Percentiles rank a stretch among this genome's conserved stretches.
These are phyloP conservation scores for Drechslerella dactyloides DNA, from an alignment of 2,329 filamentous ascomycete genomes.

Conservation along the genomic window DNA sequence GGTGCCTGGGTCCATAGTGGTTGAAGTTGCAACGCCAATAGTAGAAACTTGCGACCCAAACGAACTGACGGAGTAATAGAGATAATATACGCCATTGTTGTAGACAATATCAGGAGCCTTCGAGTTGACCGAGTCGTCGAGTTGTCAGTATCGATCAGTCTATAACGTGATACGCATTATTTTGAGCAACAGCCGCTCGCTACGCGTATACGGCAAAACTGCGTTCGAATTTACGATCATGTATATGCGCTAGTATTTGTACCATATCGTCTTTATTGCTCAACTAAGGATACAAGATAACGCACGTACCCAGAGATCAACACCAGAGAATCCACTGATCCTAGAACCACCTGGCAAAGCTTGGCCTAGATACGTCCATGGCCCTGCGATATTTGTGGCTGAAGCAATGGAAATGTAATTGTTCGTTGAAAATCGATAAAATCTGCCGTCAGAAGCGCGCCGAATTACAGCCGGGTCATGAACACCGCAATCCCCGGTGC, in stretches of 20 bases:
- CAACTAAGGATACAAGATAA: background rate
- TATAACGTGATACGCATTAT: no score
- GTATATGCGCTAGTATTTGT: no score
- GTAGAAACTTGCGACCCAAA: slow-evolving; percentile 69
- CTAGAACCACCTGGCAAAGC: slow-evolving; percentile 58
- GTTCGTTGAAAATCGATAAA: slow-evolving; percentile 61
- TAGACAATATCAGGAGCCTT: slow-evolving; percentile 69
- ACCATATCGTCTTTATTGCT: no score
- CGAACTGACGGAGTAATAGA: slow-evolving; percentile 71
- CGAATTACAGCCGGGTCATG: slow-evolving; percentile 60
- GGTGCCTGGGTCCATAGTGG: slow-evolving; percentile 63
- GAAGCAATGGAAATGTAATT: slow-evolving; percentile 59
- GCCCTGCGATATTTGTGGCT: slow-evolving; percentile 58
- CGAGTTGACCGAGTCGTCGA: background rate
- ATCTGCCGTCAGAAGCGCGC: slow-evolving; percentile 59
- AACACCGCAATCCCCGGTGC: slow-evolving; percentile 58
- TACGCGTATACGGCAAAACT: no score
- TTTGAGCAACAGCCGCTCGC: no score
- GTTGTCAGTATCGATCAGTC: background rate
- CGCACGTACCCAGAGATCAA: slow-evolving; percentile 59
- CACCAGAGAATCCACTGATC: slow-evolving; percentile 59
- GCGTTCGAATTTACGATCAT: no score
- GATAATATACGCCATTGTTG: slow-evolving; percentile 67
- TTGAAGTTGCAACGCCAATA: slow-evolving; percentile 64
- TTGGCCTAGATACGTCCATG: slow-evolving; percentile 61